A percentile compares a stretch with the other conserved stretches of the same genome.
phyloP scores from a whole-genome alignment of 2,329 filamentous ascomycete species.

The Diaporthe amygdali region DNA sequence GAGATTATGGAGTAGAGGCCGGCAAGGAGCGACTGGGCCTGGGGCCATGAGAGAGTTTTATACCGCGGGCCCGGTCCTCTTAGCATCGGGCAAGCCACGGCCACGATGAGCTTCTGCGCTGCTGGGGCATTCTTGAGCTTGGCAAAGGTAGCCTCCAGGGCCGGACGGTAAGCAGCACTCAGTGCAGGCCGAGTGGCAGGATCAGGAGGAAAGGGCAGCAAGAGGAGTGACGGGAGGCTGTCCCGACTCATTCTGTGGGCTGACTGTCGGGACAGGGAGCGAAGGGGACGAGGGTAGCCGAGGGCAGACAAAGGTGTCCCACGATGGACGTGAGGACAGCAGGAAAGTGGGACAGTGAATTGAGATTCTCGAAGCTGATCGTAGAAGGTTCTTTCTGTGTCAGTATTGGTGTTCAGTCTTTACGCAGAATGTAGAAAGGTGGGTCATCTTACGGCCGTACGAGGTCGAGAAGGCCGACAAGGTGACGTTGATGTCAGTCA shows the following conservation, averaged over 20 bases:
- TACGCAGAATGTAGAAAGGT: neutral
- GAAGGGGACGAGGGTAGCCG: neutral
- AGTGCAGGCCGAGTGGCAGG: constrained; percentile 57
- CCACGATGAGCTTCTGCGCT: constrained; percentile 52
- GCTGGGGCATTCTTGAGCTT: constrained; percentile 47
- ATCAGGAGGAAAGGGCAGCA: constrained; percentile 67
- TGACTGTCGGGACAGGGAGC: neutral
- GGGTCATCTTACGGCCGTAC: neutral
- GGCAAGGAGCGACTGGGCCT: constrained; percentile 77
- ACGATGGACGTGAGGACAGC: neutral
- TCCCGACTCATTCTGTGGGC: constrained; percentile 29
- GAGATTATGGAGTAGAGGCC: constrained; percentile 80
- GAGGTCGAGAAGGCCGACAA: neutral
- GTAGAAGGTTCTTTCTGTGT: neutral
- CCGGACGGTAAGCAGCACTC: constrained; percentile 63
- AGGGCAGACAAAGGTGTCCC: neutral
- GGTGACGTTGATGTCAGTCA: constrained; percentile 1
- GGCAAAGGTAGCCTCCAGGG: constrained; percentile 59
- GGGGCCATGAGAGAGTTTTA: constrained; percentile 65
- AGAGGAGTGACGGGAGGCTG: constrained; percentile 57
- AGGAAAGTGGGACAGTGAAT: no score
- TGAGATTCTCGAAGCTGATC: no score
- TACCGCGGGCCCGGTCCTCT: constrained; percentile 53
- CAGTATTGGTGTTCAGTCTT: neutral
- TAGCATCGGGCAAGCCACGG: constrained; percentile 68